Evolutionary conservation across 2,329 filamentous ascomycete genomes (phyloP), one percentile per base, ranked within the genome.

Genomic region (Colletotrichum chlorophyti): DNA sequence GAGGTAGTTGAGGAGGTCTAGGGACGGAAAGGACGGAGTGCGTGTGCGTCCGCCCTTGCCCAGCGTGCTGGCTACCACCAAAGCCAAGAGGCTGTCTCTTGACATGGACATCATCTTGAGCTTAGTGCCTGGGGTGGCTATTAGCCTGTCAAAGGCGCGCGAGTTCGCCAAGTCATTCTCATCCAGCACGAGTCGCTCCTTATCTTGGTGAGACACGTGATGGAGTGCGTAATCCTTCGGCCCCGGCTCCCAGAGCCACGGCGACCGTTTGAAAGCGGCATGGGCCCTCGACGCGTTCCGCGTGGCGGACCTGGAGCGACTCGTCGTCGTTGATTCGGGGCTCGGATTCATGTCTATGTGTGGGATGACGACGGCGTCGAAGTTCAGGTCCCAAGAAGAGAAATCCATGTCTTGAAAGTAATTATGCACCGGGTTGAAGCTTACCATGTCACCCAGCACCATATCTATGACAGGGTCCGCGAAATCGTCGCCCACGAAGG

Each of bases 11-110:
- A 78, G 58, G 1, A 77, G 53, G 27, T 77, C 73, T 0, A 72
- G 69, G 0, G 71, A 73, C 0, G 76, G 76, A 10, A 78, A 77
- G 0, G 72, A 76, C 5, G 73, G 69, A 14, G 75, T 70, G 1
- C 65, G 65, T 21, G 65, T 65, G 0, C 67, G 62, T 0, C 65
- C 19, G 6, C 67, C 65, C 15, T 69, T 68, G 1, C 65, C 60
- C 0, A 61, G 62, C n/a, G 67, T 70, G 5, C 67, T 67, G 4
- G 65, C 63, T 7, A 70, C 68, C 1, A 70, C 64, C 32, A 68
- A 64, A 15, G 67, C 66, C 9, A 72, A 46, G 8, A 72, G 69
- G 15, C 63, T 65, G n/a, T 72, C 70, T 2, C 70, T 63, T 5
- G 66, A 60, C 4, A 64, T 63, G 6, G 59, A 65, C 0, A 65